Evolutionary conservation across 768 basidiomycete species (phyloP), one percentile per base, ranked within the genome.

Genomic region (Chalciporus chontae): DNA sequence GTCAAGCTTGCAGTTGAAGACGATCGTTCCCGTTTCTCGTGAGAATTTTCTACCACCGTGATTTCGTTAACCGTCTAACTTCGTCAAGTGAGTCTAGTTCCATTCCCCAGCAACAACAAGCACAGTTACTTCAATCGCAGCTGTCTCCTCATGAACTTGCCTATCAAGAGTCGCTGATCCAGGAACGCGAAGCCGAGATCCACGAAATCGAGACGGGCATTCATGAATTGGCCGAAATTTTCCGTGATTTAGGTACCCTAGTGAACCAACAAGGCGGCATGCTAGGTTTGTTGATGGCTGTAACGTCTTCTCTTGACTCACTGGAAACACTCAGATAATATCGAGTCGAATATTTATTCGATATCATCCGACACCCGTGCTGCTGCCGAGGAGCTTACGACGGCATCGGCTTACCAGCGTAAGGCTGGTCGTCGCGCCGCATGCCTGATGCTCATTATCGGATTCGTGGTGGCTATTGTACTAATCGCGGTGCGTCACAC

Each of bases 181-280:
- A 50, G 34, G 96, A 99, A 64, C 87, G 96, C 15, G 95, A 99
- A 66, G 77, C 77, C 0, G 96, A 98, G 62, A 98, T 98, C 47
- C 82, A 89, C 44, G 94, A 97, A 64, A 99, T 99, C 45, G 96
- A 99, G 69, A 85, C 83, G 7, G 95, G 96, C 7, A 97, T 99
- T 48, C 92, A 95, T 61, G 95, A 99, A 68, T 71, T 99, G 40
- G 81, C 90, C 23, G 92, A 97, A 69, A 97, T 99, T 63, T 98
- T 99, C 77, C 82, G 90, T 43, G 94, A 98, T 69, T 73, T 99
- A 40, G 95, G 94, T 39, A 94, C 93, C 14, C 76, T 99, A 40
- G 94, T 99, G 1, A 82, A 84, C 51, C 91, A 97, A 65, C 96
- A 99, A 67, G 94, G 94, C 11, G 81, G 82, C 44, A 91, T 98